Evolutionary conservation across 2,329 filamentous ascomycete species (phyloP).

Genomic region (Westerdykella ornata): DNA sequence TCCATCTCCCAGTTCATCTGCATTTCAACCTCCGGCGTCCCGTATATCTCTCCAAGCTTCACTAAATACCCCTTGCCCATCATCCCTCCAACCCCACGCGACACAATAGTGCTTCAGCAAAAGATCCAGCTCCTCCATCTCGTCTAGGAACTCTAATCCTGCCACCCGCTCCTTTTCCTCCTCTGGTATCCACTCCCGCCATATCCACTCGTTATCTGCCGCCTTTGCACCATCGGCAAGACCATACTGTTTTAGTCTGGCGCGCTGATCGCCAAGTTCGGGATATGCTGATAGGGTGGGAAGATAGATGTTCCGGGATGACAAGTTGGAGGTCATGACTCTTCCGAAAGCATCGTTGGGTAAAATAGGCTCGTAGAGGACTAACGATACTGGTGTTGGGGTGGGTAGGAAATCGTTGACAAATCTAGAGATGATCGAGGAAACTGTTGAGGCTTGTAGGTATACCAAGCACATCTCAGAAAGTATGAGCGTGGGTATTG

Average conservation of each 20-base stretch:
- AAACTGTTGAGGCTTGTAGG: constrained; percentile 59
- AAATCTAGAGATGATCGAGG: constrained; percentile 50
- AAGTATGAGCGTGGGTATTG: constrained; percentile 71
- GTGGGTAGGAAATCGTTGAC: constrained; percentile 33
- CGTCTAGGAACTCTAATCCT: constrained; percentile 78
- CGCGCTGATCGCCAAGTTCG: constrained; percentile 60
- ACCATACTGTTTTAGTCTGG: constrained; percentile 59
- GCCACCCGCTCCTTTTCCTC: constrained; percentile 75
- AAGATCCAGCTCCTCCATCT: constrained; percentile 89
- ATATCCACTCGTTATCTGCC: constrained; percentile 62
- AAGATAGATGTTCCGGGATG: constrained; percentile 71
- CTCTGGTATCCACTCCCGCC: constrained; percentile 63
- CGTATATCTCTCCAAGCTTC: constrained; percentile 24
- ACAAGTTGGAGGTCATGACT: constrained; percentile 88
- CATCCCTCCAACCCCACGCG: constrained; percentile 74
- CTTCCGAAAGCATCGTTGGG: constrained; percentile 80
- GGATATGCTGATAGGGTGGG: constrained; percentile 72
- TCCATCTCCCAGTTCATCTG: no score
- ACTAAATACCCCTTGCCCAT: constrained; percentile 21
- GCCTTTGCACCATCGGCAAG: constrained; percentile 54
- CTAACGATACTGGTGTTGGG: constrained; percentile 50
- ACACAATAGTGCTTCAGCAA: constrained; percentile 85
- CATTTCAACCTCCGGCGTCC: no score
- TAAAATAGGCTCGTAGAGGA: constrained; percentile 85
- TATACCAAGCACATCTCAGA: constrained; percentile 97